Base-by-base conservation (phyloP, 768 basidiomycete species). In the Cytidiella melzeri region DNA sequence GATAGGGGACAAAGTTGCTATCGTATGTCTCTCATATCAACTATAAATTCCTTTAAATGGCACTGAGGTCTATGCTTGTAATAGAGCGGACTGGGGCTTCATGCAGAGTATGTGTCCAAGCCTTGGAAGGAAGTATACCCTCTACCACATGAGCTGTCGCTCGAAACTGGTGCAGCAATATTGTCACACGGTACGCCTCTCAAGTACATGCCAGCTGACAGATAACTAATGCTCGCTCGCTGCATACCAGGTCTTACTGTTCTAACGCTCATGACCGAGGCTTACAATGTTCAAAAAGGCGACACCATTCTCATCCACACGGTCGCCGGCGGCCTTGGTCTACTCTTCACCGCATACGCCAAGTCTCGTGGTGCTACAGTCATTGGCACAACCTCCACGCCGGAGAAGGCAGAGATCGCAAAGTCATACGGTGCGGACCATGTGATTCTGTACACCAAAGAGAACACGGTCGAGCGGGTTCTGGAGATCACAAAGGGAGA, bases 381-480 rank as follows among this genome's bases (percentile, higher is more conserved):
- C 23, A 95, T 98, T 57, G 94, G 91, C 1, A 96, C 92, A n/a
- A 89, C 88, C 1, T 93, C 91, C 3, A 88, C 85, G 0, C 62
- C 70, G 13, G 86, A 81, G 57, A 98, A 98, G 64, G 87, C 87
- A 1, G 78, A 76, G 45, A 60, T 92, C 34, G 94, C 90, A 3
- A 84, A 77, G 56, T 66, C 72, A 40, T 71, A 87, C 49, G 94
- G 94, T 5, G 89, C 91, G 0, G 80, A 88, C 59, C 83, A 94
- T 61, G 90, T 95, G 38, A 82, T 96, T 49, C 62, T 92, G 37
- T 91, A 91, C 64, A 77, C 74, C 12, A 69, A 75, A 37, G 86
- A 89, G 59, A 76, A 89, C 48, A 84, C 85, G 0, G 83, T 87
- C 6, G 63, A 84, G 57, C 74, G 81, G 34, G 87, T 89, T 11